Percentiles rank a stretch among this genome's conserved stretches.
Evolutionary conservation across 1,139 yeast species (phyloP).

Genomic region (Hanseniaspora uvarum): DNA sequence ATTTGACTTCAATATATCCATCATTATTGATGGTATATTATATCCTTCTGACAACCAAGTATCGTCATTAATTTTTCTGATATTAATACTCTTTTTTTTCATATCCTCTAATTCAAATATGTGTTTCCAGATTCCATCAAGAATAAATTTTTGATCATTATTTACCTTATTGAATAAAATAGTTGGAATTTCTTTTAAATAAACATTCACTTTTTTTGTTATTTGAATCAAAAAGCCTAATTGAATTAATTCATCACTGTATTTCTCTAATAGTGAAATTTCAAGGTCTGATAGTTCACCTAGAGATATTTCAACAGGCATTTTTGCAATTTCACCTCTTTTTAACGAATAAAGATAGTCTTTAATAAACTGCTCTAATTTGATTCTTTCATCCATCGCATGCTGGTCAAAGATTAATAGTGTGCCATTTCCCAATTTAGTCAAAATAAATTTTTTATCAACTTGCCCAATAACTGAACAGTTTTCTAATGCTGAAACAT

Average conservation of each 20-base stretch:
- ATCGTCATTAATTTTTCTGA: not conserved
- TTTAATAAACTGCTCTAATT: slow-evolving; percentile 37
- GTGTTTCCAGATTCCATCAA: slow-evolving; percentile 36
- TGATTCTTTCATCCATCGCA: slow-evolving; percentile 64
- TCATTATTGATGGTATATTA: slow-evolving; percentile 41
- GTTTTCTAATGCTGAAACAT: slow-evolving; percentile 10
- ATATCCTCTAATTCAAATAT: slow-evolving; percentile 35
- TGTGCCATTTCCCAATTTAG: slow-evolving; percentile 24
- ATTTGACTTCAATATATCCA: slow-evolving; percentile 45
- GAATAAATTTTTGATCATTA: slow-evolving; percentile 28
- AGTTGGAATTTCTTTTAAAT: slow-evolving; percentile 37
- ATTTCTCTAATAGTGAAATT: slow-evolving; percentile 29
- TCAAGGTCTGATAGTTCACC: slow-evolving; percentile 27
- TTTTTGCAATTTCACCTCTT: slow-evolving; percentile 18
- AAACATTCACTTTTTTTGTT: slow-evolving; percentile 8
- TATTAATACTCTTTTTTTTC: slow-evolving; percentile 20
- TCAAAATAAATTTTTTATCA: slow-evolving; percentile 49
- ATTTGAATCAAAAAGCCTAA: slow-evolving; percentile 39
- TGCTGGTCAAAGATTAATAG: slow-evolving; percentile 58
- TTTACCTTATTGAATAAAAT: slow-evolving; percentile 32
- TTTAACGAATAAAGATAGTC: slow-evolving; percentile 17
- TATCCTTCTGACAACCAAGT: slow-evolving; percentile 32
- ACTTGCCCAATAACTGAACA: slow-evolving; percentile 41
- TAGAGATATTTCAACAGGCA: slow-evolving; percentile 10
- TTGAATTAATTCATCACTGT: slow-evolving; percentile 29